Percentiles rank a stretch among this genome's conserved stretches.
phyloP scores from a whole-genome alignment of 2,329 filamentous ascomycete genomes.

The Alternaria conjuncta region DNA sequence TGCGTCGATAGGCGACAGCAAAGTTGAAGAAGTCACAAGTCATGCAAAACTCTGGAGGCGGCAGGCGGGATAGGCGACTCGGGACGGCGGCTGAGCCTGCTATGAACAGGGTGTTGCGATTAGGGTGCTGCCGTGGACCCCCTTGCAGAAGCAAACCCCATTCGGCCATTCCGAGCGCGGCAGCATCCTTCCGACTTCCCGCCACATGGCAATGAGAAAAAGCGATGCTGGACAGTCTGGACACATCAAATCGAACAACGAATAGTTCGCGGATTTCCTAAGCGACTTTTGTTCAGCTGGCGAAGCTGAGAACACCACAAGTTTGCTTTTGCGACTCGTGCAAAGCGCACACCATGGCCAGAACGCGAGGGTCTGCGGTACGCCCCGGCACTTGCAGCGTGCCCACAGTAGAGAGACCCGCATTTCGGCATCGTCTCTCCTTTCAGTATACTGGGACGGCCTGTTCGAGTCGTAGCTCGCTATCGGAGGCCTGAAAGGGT shows the following conservation, averaged over 20 bases:
- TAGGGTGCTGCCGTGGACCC: not conserved
- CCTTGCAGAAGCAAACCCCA: not conserved
- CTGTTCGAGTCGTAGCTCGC: not conserved
- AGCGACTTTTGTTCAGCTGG: not conserved
- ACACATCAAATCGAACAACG: not conserved
- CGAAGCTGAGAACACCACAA: not conserved
- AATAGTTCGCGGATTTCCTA: not conserved
- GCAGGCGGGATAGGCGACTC: not conserved
- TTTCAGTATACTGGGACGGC: not conserved
- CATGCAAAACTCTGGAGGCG: not conserved
- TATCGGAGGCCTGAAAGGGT: not conserved
- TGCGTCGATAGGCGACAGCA: not conserved
- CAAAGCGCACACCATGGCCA: not conserved
- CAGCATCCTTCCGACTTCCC: not conserved
- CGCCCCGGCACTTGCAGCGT: not conserved
- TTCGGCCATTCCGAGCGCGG: not conserved
- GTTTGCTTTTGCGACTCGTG: not conserved
- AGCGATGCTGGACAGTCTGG: not conserved
- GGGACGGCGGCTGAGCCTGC: not conserved
- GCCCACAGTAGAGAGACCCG: not conserved
- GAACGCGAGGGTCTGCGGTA: not conserved
- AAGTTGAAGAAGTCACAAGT: not conserved
- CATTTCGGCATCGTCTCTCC: not conserved
- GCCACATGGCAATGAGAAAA: not conserved
- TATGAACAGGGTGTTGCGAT: not conserved